Evolutionary conservation across 768 basidiomycete species (phyloP).

Genomic region (Russula sp.): DNA sequence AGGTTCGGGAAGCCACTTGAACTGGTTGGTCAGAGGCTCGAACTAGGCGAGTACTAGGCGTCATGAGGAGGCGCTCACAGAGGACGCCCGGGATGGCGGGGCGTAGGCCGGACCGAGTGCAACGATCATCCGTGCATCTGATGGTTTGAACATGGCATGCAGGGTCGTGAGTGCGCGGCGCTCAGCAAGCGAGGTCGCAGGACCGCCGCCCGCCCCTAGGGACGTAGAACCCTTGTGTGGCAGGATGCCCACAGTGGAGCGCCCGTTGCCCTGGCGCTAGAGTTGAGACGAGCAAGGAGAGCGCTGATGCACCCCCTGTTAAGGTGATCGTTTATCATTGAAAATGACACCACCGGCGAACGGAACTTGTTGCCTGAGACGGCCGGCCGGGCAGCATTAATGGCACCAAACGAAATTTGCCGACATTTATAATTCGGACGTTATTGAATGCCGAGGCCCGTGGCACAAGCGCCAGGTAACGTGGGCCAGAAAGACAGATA

Average conservation of each 20-base stretch:
- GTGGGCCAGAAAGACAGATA: background rate
- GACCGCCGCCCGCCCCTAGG: background rate
- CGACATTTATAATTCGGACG: background rate
- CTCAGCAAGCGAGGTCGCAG: background rate
- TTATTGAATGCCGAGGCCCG: conserved; percentile 4
- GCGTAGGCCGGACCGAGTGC: background rate
- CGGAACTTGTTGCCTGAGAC: background rate
- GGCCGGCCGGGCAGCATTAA: background rate
- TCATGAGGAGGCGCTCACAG: background rate
- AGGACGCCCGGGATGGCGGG: background rate
- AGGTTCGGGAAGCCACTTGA: background rate
- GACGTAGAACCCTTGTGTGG: background rate
- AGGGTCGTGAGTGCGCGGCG: background rate
- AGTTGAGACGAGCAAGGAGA: background rate
- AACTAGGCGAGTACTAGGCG: background rate
- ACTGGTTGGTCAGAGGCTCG: background rate
- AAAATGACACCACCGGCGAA: background rate
- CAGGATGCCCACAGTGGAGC: background rate
- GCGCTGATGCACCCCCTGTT: conserved; percentile 5
- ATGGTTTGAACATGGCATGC: conserved; percentile 1
- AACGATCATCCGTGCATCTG: conserved; percentile 2
- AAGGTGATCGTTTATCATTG: background rate
- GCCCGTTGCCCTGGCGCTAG: conserved; percentile 7
- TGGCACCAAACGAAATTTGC: background rate
- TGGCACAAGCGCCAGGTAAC: background rate